These are phyloP conservation scores for Sclerotinia sclerotiorum DNA, from an alignment of 2,329 filamentous ascomycete species.

Conservation along the genomic window DNA sequence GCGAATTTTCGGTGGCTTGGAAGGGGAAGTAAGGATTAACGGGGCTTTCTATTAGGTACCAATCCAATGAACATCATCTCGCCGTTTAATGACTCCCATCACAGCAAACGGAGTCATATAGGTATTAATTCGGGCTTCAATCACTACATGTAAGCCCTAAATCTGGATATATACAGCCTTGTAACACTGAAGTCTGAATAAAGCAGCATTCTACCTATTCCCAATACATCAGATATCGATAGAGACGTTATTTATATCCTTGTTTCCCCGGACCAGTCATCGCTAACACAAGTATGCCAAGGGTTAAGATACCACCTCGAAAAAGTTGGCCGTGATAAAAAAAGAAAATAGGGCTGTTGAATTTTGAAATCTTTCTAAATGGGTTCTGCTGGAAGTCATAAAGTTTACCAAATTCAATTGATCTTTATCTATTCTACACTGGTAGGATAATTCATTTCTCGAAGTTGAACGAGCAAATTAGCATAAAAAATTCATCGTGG, in stretches of 20 bases:
- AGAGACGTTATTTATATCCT: conserved; percentile 8
- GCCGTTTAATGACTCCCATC: neutral
- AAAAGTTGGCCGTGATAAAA: conserved; percentile 8
- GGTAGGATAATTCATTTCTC: neutral
- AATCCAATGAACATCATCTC: conserved; percentile 12
- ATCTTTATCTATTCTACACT: neutral
- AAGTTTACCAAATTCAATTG: neutral
- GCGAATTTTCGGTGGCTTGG: conserved; percentile 15
- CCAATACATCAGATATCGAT: conserved; percentile 8
- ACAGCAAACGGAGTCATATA: conserved; percentile 11
- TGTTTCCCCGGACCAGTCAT: conserved; percentile 23
- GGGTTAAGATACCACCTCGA: neutral
- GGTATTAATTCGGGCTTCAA: conserved; percentile 8
- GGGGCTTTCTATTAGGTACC: neutral
- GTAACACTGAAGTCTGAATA: neutral
- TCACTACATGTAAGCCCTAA: neutral
- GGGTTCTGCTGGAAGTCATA: neutral
- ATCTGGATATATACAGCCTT: neutral
- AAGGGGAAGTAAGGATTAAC: conserved; percentile 11
- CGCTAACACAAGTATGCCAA: neutral
- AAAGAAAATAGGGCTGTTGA: conserved; percentile 1
- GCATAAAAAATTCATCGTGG: neutral
- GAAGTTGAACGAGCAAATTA: conserved; percentile 7
- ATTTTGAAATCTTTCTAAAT: neutral
- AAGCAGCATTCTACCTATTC: conserved; percentile 14